Evolutionary conservation across 2,329 filamentous ascomycete genomes (phyloP).

Genomic region (Alternaria sp.): DNA sequence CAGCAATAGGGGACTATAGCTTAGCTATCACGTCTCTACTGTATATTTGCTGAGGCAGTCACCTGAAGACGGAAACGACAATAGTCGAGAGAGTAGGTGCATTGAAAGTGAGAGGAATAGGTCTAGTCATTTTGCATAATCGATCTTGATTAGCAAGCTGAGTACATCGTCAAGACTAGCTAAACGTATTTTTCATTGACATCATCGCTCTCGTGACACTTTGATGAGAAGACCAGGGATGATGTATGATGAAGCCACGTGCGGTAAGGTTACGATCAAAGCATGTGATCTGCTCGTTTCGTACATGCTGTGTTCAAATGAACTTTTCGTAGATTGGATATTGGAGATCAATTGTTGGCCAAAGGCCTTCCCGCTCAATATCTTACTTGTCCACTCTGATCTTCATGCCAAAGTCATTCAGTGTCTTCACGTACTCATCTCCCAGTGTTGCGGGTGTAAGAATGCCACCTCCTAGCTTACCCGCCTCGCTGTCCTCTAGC

Average conservation of each 20-base stretch:
- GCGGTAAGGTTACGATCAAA: background rate
- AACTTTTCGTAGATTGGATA: background rate
- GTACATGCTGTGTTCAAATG: background rate
- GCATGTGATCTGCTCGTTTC: background rate
- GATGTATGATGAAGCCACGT: background rate
- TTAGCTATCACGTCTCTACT: background rate
- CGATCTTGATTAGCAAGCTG: background rate
- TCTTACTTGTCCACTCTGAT: constrained; percentile 45
- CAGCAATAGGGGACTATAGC: background rate
- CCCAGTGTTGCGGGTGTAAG: constrained; percentile 76
- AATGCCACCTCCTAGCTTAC: constrained; percentile 67
- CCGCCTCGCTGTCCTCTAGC: constrained; percentile 54
- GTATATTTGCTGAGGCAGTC: background rate
- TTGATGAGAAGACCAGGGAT: background rate
- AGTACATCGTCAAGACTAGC: background rate
- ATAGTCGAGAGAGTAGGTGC: background rate
- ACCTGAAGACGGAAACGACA: background rate
- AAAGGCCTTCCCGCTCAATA: background rate
- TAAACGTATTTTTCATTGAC: background rate
- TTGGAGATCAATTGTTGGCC: background rate
- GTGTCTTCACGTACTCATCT: constrained; percentile 68
- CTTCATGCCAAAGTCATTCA: constrained; percentile 67
- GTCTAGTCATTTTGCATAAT: background rate
- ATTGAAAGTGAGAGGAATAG: background rate
- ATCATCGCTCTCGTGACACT: background rate